A percentile compares a stretch with the other conserved stretches of the same genome.
Conservation (phyloP, 257 asterid genomes). For the Forsythia viridissima region DNA sequence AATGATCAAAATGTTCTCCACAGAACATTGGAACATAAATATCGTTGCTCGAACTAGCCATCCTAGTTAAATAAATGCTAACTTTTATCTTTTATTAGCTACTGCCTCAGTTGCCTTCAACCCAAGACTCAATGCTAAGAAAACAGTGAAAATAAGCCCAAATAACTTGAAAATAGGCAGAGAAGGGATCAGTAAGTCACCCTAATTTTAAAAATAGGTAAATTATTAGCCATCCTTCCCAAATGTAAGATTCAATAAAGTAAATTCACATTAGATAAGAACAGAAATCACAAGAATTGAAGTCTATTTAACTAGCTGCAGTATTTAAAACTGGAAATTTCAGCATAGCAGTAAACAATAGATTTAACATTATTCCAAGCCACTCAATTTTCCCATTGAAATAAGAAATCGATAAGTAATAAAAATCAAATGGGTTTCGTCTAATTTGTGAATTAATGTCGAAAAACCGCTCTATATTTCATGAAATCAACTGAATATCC, state of each 20-base stretch:
- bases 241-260: no score
- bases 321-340: background rate
- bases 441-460: no score
- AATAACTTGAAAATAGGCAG: background rate
- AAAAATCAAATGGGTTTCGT: no score
- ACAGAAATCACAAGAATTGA: background rate
- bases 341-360: background rate
- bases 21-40: background rate
- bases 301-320: background rate
- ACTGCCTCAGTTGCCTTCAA: background rate
- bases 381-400: no score
- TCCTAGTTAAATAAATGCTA: background rate
- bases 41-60: constrained; percentile 4
- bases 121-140: background rate
- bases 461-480: no score
- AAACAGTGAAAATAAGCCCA: background rate
- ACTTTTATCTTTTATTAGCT: background rate
- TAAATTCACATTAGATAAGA: no score
- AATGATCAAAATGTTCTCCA: constrained; percentile 1
- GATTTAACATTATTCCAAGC: no score
- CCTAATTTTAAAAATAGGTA: background rate
- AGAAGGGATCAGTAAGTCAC: background rate
- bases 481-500: no score
- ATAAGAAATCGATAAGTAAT: no score
- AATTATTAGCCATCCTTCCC: no score